Conservation (phyloP, 2,329 filamentous ascomycete species). For the Mycocentrospora acerina region DNA sequence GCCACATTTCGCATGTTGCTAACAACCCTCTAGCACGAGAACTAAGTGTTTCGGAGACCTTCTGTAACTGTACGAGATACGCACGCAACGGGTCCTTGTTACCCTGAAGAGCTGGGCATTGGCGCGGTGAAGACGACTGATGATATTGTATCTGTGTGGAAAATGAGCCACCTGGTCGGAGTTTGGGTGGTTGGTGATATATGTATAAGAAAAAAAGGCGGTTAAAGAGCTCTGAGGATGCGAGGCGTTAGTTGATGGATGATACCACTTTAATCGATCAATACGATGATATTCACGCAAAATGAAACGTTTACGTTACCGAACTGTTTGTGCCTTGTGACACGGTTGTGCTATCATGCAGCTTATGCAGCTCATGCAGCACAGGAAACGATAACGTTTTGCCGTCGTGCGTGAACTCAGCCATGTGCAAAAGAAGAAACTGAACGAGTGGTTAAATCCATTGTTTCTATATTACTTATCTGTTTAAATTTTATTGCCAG, state of each 20-base stretch:
- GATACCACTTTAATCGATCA: too few relatives aligned
- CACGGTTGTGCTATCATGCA: too few relatives aligned
- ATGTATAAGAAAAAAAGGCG: background rate
- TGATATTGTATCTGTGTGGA: background rate
- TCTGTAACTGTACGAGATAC: background rate
- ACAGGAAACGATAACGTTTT: background rate
- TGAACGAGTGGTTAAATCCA: background rate
- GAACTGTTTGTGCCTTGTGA: too few relatives aligned
- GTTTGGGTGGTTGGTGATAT: background rate
- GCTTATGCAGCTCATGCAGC: background rate
- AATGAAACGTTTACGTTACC: too few relatives aligned
- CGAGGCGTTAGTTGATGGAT: too few relatives aligned
- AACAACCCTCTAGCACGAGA: slow-evolving; percentile 1
- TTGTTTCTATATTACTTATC: too few relatives aligned
- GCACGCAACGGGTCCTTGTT: background rate
- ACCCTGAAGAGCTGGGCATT: background rate
- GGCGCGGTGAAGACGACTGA: background rate
- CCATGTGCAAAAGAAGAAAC: too few relatives aligned
- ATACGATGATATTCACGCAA: too few relatives aligned
- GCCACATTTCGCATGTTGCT: background rate
- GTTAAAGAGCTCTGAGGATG: too few relatives aligned
- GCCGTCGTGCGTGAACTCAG: background rate
- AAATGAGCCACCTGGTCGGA: background rate
- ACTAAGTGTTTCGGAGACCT: background rate
- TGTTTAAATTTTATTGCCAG: background rate